These are phyloP conservation scores for Spergularia azorica DNA, from an alignment of 179 eudicot genomes.

Conservation along the genomic window DNA sequence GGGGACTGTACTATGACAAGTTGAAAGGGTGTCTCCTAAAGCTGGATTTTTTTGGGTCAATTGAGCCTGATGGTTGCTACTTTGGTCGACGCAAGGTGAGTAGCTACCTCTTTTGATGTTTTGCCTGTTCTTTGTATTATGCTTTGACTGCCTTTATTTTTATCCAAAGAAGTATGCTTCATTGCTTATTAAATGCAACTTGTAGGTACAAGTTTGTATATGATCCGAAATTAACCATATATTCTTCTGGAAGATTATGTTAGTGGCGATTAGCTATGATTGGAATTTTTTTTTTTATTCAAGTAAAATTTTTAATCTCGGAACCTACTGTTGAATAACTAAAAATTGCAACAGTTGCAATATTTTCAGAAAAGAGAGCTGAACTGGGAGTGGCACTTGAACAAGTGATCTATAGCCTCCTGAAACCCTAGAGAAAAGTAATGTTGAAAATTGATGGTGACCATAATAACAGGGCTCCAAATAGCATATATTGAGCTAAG, in stretches of 20 bases:
- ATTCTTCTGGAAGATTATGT: too few relatives aligned
- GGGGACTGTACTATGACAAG: conserved; percentile 93
- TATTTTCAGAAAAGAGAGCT: too few relatives aligned
- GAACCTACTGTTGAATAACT: too few relatives aligned
- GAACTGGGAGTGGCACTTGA: too few relatives aligned
- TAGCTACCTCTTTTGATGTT: conserved; percentile 16
- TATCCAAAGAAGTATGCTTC: not conserved
- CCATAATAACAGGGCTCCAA: not conserved
- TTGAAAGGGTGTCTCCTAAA: conserved; percentile 88
- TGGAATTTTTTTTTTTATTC: too few relatives aligned
- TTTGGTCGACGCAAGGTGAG: conserved; percentile 90
- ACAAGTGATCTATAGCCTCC: not conserved
- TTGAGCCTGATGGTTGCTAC: conserved; percentile 95
- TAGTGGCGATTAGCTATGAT: too few relatives aligned
- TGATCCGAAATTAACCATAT: too few relatives aligned
- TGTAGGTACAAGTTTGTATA: not conserved
- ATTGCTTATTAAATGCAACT: too few relatives aligned
- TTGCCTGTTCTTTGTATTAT: conserved; percentile 1
- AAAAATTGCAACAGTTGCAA: too few relatives aligned
- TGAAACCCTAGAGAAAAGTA: not conserved
- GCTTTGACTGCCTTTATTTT: conserved; percentile 5
- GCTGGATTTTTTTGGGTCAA: conserved; percentile 97
- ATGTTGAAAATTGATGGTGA: not conserved
- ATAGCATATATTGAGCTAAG: not conserved
- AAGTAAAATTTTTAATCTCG: too few relatives aligned